Conservation (phyloP, 768 basidiomycete species). For the Russula sp. region DNA sequence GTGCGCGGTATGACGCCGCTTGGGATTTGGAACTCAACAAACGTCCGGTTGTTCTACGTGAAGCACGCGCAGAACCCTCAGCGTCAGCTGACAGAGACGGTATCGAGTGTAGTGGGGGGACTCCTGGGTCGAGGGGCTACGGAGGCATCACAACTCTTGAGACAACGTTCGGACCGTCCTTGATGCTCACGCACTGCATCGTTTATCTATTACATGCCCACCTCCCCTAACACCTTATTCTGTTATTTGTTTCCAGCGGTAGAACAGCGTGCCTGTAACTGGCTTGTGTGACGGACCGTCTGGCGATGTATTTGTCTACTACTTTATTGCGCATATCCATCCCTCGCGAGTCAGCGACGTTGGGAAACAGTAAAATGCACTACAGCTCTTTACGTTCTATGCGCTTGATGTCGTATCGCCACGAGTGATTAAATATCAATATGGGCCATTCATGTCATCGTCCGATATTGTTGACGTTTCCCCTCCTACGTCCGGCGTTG, state of each 20-base stretch:
- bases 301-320: no score
- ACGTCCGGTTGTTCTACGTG: constrained; percentile 84
- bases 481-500: background rate
- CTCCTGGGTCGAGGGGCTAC: constrained; percentile 44
- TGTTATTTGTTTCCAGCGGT: background rate
- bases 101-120: constrained; percentile 77
- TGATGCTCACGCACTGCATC: background rate
- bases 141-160: constrained; percentile 16
- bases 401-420: background rate
- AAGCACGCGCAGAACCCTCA: constrained; percentile 70
- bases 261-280: background rate
- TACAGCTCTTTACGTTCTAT: background rate
- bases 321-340: no score
- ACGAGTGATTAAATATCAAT: background rate
- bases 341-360: no score
- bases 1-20: constrained; percentile 81
- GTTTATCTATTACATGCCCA: background rate
- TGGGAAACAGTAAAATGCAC: background rate
- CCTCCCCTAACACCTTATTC: background rate
- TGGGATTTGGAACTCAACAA: constrained; percentile 87
- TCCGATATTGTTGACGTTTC: background rate
- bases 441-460: background rate
- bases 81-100: constrained; percentile 69
- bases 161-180: constrained; percentile 19
- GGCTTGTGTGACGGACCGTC: background rate